These are phyloP conservation scores for Aspergillus campestris DNA, from an alignment of 495 filamentous ascomycete genomes.

Conservation along the genomic window DNA sequence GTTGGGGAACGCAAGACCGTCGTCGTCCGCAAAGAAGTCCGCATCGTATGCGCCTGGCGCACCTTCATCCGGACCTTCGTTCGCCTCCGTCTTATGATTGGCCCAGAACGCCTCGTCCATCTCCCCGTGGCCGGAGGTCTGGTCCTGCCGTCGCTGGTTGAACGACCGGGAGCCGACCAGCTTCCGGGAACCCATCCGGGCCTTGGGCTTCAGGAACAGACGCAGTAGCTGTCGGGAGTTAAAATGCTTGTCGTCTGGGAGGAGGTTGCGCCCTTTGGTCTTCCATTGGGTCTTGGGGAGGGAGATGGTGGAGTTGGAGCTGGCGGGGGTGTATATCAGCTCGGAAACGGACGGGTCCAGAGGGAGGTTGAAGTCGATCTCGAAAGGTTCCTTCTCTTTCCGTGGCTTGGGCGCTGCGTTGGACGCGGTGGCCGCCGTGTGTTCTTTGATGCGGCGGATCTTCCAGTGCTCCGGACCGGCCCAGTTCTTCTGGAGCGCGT, in stretches of 20 bases:
- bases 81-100: constrained; percentile 51
- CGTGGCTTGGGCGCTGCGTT: constrained; percentile 48
- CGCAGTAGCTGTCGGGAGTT: constrained; percentile 82
- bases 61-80: constrained; percentile 42
- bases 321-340: constrained; percentile 73
- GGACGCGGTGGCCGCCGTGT: constrained; percentile 50
- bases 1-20: constrained; percentile 69
- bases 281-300: constrained; percentile 91
- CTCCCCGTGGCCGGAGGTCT: constrained; percentile 51
- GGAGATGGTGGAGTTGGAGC: constrained; percentile 71
- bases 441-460: constrained; percentile 86
- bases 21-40: constrained; percentile 96
- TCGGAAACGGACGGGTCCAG: constrained; percentile 65
- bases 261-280: constrained; percentile 82
- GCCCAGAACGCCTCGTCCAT: constrained; percentile 98
- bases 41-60: constrained; percentile 78
- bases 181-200: constrained; percentile 57
- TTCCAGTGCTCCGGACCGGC: constrained; percentile 98
- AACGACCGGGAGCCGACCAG: constrained; percentile 29
- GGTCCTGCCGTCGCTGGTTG: constrained; percentile 35
- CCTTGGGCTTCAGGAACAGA: constrained; percentile 91
- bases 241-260: constrained; percentile 98
- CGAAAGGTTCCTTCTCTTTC: constrained; percentile 94
- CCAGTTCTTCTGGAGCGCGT: constrained; percentile 93
- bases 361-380: constrained; percentile 78